Conservation (phyloP, 345 rosid genomes). For the Gossypium thurberi region DNA sequence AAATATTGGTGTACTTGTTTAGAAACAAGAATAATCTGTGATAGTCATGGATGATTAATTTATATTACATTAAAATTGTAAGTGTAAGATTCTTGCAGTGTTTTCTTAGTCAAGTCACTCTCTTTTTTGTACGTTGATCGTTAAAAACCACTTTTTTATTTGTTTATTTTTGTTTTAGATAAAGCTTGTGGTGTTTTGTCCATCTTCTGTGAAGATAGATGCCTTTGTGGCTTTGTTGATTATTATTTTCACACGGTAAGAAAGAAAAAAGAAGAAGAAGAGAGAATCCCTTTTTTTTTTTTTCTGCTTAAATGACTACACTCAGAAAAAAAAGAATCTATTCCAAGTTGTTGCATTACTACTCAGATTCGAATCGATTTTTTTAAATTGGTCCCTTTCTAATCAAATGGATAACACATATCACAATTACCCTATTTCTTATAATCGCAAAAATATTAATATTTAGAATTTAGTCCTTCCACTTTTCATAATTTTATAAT, state of each 20-base stretch:
- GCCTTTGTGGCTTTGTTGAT: not conserved
- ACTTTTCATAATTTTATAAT: not conserved
- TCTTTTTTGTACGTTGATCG: not conserved
- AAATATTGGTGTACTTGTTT: not conserved
- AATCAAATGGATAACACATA: not conserved
- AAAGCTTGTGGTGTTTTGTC: not conserved
- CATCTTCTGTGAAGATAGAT: not conserved
- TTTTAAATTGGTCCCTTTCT: not conserved
- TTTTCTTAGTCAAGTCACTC: not conserved
- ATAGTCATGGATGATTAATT: not conserved
- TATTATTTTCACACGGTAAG: not conserved
- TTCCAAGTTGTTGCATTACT: constrained; percentile 5
- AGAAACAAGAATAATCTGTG: constrained; percentile 3
- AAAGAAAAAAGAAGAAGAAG: not conserved
- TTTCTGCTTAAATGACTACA: no score
- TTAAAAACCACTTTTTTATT: not conserved
- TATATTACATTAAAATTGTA: not conserved
- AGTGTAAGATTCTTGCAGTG: not conserved
- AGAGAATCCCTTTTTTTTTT: not conserved
- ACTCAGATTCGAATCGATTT: not conserved
- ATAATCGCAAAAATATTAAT: not conserved
- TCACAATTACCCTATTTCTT: not conserved
- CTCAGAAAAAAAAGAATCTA: not conserved
- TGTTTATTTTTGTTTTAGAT: not conserved
- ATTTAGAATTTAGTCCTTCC: no score